Percentiles rank a stretch among this genome's conserved stretches.
phyloP scores from a whole-genome alignment of 2,329 filamentous ascomycete genomes.

The Aspergillus eucalypticola region DNA sequence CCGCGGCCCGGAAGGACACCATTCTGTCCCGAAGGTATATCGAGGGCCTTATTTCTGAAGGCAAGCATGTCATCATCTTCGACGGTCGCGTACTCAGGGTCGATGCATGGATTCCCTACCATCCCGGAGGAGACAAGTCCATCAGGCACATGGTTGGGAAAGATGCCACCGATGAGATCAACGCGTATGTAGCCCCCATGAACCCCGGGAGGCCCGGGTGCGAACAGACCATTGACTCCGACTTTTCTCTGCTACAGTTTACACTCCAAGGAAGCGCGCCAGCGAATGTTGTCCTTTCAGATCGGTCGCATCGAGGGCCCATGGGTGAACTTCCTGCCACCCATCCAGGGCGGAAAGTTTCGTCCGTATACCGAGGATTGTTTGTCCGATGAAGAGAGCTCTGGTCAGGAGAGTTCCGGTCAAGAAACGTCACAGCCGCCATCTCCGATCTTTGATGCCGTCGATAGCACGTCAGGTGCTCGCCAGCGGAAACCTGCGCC shows the following conservation, averaged over 20 bases:
- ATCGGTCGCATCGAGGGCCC: conserved; percentile 78
- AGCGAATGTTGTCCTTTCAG: conserved; percentile 76
- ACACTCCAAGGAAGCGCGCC: conserved; percentile 75
- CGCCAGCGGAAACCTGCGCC: conserved; percentile 40
- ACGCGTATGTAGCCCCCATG: conserved; percentile 63
- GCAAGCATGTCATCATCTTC: conserved; percentile 76
- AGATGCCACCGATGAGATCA: conserved; percentile 93
- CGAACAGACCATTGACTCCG: conserved; percentile 16
- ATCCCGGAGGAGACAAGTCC: conserved; percentile 88
- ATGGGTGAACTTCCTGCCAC: conserved; percentile 87
- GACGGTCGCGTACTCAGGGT: conserved; percentile 80
- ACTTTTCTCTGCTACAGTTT: conserved; percentile 56
- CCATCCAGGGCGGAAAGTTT: conserved; percentile 86
- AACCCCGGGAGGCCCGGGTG: conserved; percentile 6
- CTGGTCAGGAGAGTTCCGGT: conserved; percentile 50
- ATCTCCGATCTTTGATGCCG: conserved; percentile 61
- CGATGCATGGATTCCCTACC: conserved; percentile 84
- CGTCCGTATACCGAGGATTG: conserved; percentile 54
- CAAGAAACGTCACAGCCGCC: conserved; percentile 56
- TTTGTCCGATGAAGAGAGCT: conserved; percentile 31
- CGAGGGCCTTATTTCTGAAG: conserved; percentile 80
- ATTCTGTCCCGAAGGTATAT: conserved; percentile 65
- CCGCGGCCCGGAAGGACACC: conserved; percentile 45
- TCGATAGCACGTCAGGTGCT: conserved; percentile 40
- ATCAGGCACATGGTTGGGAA: conserved; percentile 91